Conservation (phyloP, 106 monocot species). For the Dioscorea dumetorum region DNA sequence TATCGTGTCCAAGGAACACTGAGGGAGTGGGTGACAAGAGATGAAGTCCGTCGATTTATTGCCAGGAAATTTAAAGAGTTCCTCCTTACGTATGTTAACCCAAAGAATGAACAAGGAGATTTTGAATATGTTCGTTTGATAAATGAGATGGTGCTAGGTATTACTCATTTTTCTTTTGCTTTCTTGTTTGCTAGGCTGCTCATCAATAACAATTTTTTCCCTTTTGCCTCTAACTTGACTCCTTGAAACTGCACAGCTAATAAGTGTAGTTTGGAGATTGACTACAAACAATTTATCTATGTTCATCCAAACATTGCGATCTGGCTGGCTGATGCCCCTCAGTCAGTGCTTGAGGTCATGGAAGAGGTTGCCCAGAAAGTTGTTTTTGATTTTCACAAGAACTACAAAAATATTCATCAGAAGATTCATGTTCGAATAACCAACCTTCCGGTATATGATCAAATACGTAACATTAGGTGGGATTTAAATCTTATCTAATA, state of each 20-base stretch:
- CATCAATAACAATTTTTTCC: background rate
- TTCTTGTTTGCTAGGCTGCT: background rate
- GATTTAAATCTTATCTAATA: background rate
- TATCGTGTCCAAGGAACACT: conserved; percentile 94
- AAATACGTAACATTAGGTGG: conserved; percentile 96
- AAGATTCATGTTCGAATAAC: conserved; percentile 89
- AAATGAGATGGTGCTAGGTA: conserved; percentile 97
- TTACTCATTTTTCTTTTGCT: background rate
- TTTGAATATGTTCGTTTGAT: conserved; percentile 81
- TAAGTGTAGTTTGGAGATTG: conserved; percentile 95
- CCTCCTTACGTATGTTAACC: conserved; percentile 82
- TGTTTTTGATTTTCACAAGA: conserved; percentile 83
- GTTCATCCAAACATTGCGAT: conserved; percentile 96
- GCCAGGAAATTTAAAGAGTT: conserved; percentile 93
- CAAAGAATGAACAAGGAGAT: conserved; percentile 78
- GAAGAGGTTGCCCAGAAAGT: conserved; percentile 93
- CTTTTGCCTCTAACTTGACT: background rate
- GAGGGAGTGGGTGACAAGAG: conserved; percentile 95
- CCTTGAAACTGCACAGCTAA: conserved; percentile 61
- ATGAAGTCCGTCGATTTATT: conserved; percentile 95
- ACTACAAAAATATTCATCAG: conserved; percentile 92
- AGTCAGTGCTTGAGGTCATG: conserved; percentile 98
- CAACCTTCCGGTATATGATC: conserved; percentile 96
- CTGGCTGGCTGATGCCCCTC: conserved; percentile 99
- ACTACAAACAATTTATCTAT: conserved; percentile 96